phyloP scores from a whole-genome alignment of 305 asterid genomes.

The Fraxinus latifolia region DNA sequence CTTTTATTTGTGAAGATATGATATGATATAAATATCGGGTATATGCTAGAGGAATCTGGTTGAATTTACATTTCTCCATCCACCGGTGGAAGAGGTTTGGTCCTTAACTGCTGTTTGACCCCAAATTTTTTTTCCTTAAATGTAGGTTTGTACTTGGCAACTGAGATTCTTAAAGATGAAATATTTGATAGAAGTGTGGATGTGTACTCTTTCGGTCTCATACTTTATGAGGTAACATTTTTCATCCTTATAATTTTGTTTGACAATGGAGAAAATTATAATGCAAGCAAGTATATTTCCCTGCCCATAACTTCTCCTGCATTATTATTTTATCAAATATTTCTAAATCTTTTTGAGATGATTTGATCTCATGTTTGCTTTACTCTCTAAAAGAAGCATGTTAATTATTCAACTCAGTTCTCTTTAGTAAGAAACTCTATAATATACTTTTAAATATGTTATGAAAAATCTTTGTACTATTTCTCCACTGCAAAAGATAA shows the following conservation, averaged over 20 bases:
- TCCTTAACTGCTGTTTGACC: background rate
- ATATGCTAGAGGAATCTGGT: background rate
- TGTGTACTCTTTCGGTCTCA: conserved; percentile 74
- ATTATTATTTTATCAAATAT: background rate
- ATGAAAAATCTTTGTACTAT: background rate
- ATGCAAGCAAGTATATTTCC: background rate
- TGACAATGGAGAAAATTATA: background rate
- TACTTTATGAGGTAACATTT: conserved; percentile 77
- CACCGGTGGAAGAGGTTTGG: background rate
- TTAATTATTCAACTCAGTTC: background rate
- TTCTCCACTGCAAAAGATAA: background rate
- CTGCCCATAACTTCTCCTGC: background rate
- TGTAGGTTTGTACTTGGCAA: conserved; percentile 73
- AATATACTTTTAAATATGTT: conserved; percentile 13
- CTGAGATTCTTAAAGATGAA: conserved; percentile 73
- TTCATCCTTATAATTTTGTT: conserved; percentile 1
- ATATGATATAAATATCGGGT: background rate
- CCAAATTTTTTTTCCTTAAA: background rate
- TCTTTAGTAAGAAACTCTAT: conserved; percentile 13
- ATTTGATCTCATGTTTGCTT: background rate
- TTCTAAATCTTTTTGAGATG: background rate
- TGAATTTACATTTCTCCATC: background rate
- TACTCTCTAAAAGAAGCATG: background rate
- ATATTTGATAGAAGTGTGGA: conserved; percentile 82
- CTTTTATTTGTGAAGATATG: background rate